Conservation (phyloP, 768 basidiomycete genomes). For the Mycena epipterygia region DNA sequence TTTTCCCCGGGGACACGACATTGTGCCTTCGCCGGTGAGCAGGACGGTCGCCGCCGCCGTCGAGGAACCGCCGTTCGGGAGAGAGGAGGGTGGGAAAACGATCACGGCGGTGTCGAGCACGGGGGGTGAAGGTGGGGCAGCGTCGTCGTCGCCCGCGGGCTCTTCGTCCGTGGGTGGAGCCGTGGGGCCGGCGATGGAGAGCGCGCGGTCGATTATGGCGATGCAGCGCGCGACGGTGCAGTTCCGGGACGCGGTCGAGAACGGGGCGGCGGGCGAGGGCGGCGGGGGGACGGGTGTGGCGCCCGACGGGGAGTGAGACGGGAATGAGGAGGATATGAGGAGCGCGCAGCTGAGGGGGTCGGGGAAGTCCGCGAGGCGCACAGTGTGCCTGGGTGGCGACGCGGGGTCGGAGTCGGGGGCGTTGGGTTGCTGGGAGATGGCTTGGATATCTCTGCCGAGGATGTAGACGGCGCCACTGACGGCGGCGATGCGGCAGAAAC, state of each 20-base stretch:
- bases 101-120: slow-evolving; percentile 74
- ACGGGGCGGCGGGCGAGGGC: neutral
- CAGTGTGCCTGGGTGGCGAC: slow-evolving; percentile 49
- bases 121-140: slow-evolving; percentile 19
- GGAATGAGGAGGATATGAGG: slow-evolving; percentile 69
- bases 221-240: slow-evolving; percentile 60
- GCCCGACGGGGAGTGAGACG: slow-evolving; percentile 41
- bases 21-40: slow-evolving; percentile 78
- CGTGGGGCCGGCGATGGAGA: slow-evolving; percentile 25
- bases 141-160: slow-evolving; percentile 33
- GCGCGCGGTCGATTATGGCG: slow-evolving; percentile 62
- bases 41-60: slow-evolving; percentile 71
- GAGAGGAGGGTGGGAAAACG: slow-evolving; percentile 79
- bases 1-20: slow-evolving; percentile 81
- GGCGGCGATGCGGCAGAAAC: slow-evolving; percentile 89
- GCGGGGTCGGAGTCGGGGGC: slow-evolving; percentile 6
- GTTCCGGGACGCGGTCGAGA: slow-evolving; percentile 14
- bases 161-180: slow-evolving; percentile 38
- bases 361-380: slow-evolving; percentile 72
- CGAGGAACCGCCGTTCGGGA: slow-evolving; percentile 63
- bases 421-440: too few species aligned
- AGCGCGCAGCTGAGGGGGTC: slow-evolving; percentile 69
- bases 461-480: slow-evolving; percentile 85
- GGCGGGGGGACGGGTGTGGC: slow-evolving; percentile 36
- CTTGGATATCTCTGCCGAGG: slow-evolving; percentile 65